phyloP scores from a whole-genome alignment of 768 basidiomycete species.

The Termitomyces sp. region DNA sequence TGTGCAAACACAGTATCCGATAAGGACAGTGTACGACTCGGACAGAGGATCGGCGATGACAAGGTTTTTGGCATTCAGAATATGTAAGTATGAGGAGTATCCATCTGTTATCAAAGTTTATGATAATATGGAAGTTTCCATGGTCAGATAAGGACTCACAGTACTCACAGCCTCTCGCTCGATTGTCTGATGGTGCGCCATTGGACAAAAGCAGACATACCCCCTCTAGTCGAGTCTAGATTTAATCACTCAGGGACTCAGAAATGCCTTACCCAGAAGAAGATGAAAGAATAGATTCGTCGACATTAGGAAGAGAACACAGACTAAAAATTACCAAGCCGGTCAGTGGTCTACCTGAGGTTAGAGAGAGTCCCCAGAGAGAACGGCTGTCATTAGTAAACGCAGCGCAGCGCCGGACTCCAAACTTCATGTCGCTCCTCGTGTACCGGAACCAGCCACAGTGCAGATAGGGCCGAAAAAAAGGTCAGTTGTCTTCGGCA shows the following conservation, averaged over 20 bases:
- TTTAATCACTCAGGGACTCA: no score
- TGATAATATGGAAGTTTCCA: background rate
- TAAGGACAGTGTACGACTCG: background rate
- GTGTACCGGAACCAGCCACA: background rate
- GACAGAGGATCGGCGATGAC: background rate
- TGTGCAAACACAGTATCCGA: background rate
- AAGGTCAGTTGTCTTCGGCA: background rate
- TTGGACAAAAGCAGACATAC: background rate
- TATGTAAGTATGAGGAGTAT: background rate
- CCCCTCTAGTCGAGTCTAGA: background rate
- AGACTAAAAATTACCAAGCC: background rate
- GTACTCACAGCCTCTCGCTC: no score
- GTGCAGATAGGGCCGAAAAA: background rate
- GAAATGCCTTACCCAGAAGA: background rate
- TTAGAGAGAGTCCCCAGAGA: background rate
- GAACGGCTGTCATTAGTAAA: background rate
- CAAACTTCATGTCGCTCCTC: background rate
- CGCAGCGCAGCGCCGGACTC: background rate
- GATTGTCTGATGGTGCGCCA: background rate
- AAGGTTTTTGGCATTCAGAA: background rate
- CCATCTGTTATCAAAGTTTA: background rate
- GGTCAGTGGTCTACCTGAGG: background rate
- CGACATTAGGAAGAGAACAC: background rate
- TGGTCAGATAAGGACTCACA: background rate
- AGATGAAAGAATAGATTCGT: background rate